Conservation (phyloP, 192 early-diverging fungal genomes). For the Phlyctochytrium bullatum region DNA sequence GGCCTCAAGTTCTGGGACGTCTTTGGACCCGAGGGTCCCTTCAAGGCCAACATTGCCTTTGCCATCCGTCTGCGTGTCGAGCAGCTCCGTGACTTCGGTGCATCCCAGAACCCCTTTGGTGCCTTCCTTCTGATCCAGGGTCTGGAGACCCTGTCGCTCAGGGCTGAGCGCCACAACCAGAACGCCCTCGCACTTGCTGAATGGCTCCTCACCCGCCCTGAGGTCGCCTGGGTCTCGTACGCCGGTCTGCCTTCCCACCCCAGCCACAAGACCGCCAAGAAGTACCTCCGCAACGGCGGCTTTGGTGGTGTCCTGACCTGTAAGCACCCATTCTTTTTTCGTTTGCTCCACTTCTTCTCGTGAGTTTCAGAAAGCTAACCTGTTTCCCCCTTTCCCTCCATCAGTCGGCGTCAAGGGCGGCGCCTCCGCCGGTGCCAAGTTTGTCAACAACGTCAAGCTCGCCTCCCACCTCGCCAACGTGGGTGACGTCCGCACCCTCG, state of each 20-base stretch:
- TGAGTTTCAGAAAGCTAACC: background rate
- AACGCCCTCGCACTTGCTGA: constrained; percentile 77
- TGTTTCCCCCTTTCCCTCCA: no score
- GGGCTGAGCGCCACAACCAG: constrained; percentile 80
- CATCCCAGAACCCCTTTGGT: constrained; percentile 84
- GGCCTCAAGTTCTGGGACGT: constrained; percentile 83
- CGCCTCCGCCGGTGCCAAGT: constrained; percentile 52
- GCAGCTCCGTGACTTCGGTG: constrained; percentile 79
- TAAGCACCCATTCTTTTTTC: constrained; percentile 20
- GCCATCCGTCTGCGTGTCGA: constrained; percentile 79
- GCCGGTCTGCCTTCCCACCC: constrained; percentile 79
- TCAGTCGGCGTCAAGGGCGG: constrained; percentile 51
- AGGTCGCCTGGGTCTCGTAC: constrained; percentile 85
- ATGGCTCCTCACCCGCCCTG: constrained; percentile 71
- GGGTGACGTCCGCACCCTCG: constrained; percentile 88
- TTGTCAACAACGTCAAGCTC: constrained; percentile 78
- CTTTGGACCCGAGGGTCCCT: constrained; percentile 71
- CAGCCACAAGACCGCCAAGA: constrained; percentile 74
- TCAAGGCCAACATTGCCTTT: constrained; percentile 66
- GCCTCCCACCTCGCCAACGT: constrained; percentile 92
- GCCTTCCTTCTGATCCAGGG: constrained; percentile 86
- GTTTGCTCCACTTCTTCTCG: background rate
- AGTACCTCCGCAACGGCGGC: constrained; percentile 71
- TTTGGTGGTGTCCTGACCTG: constrained; percentile 82
- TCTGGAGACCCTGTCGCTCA: constrained; percentile 85